Conservation (phyloP, 2,329 filamentous ascomycete genomes). For the Septoria petroselini region DNA sequence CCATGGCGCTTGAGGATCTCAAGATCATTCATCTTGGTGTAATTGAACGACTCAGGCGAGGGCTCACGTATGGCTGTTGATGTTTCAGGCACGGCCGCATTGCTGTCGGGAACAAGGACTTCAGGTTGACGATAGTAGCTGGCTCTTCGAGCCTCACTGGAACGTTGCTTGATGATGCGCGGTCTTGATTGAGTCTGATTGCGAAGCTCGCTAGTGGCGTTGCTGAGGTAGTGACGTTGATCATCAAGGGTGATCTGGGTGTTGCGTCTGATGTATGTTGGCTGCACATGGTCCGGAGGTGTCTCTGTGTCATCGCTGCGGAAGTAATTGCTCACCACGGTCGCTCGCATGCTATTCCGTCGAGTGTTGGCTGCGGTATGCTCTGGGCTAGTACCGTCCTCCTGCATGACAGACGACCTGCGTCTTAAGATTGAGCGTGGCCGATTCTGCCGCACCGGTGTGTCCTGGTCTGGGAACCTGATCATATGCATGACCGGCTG, state of each 20-base stretch:
- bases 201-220: conserved; percentile 21
- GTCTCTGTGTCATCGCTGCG: not conserved
- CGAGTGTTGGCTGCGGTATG: conserved; percentile 31
- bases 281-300: not conserved
- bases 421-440: conserved; percentile 31
- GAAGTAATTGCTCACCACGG: conserved; percentile 6
- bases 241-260: conserved; percentile 23
- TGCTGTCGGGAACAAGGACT: conserved; percentile 27
- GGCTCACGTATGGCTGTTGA: conserved; percentile 21
- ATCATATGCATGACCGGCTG: conserved; percentile 2
- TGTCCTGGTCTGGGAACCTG: not conserved
- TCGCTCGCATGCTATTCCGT: conserved; percentile 28
- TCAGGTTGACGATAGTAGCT: conserved; percentile 17
- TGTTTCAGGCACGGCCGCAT: conserved; percentile 26
- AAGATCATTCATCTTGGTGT: conserved; percentile 20
- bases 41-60: conserved; percentile 13
- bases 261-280: conserved; percentile 22
- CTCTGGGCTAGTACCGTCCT: conserved; percentile 17
- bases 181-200: conserved; percentile 1
- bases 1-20: conserved; percentile 17
- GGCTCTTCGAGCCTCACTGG: conserved; percentile 18
- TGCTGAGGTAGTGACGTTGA: conserved; percentile 29
- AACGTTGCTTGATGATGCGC: conserved; percentile 21
- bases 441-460: conserved; percentile 3
- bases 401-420: conserved; percentile 13